Evolutionary conservation across 805 yeast genomes (phyloP), one percentile per base, ranked within the genome.

Genomic region (Starmerella floris): DNA sequence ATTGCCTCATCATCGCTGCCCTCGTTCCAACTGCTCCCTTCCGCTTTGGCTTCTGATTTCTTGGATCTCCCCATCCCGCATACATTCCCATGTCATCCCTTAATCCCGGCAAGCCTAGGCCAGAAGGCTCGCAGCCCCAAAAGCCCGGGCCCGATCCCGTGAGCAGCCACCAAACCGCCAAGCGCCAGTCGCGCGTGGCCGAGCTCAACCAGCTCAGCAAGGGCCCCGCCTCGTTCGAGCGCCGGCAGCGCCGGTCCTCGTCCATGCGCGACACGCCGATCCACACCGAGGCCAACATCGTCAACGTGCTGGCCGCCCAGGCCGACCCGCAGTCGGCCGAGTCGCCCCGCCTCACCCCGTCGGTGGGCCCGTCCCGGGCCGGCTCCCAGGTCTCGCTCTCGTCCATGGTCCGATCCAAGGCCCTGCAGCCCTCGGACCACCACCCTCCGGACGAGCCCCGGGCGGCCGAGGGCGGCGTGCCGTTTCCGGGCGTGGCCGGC

Each of bases 121-220:
- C n/a, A n/a, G n/a, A n/a, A n/a, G n/a, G n/a, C n/a, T n/a, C n/a
- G n/a, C n/a, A n/a, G n/a, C n/a, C n/a, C n/a, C n/a, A n/a, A n/a
- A n/a, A n/a, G n/a, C n/a, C n/a, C n/a, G n/a, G n/a, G n/a, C n/a
- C n/a, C n/a, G n/a, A n/a, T n/a, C n/a, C n/a, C n/a, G n/a, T n/a
- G n/a, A n/a, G n/a, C n/a, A n/a, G n/a, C n/a, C n/a, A n/a, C n/a
- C 23, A 30, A 37, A 23, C 41, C 11, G 41, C 39, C 15, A 30
- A 41, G 22, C 50, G 51, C 27, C 47, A 45, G 40, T 43, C 51
- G 10, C 50, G 53, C 26, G 41, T 53, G 13, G 53, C 49, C 25
- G 51, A 53, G 30, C 40, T 53, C 45, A 53, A 53, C 37, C 42
- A 42, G 25, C 44, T 51, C 26, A 51, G 53, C 30, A 40, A 39